Base-by-base conservation (phyloP, 352 stramenopile genomes). In the Phytophthora hybrid region DNA sequence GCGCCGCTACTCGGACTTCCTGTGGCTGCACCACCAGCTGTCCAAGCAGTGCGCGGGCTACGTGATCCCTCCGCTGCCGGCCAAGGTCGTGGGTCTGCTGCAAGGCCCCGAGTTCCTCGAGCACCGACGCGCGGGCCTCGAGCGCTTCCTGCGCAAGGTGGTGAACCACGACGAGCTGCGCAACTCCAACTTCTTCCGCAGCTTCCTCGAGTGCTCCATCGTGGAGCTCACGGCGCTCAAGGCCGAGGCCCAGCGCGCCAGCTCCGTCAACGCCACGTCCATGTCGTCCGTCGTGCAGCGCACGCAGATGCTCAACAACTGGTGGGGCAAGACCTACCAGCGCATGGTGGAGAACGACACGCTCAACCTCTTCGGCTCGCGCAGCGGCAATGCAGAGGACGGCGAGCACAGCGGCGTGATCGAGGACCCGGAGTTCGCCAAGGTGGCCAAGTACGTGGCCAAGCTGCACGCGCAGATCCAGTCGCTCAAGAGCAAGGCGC, bases 321-420 rank as follows among this genome's bases (percentile, higher is more conserved):
- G 88, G 88, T 95, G 87, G 84, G 83, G 87, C 66, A 95, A 95
- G 65, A 89, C 87, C 5, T 87, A 90, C 68, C 88, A 95, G 79
- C 85, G 85, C 58, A 87, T 93, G 80, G 78, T 90, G 7, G 88
- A 95, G 82, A 93, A 92, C 66, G 83, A 92, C 68, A 79, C 88
- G 59, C 83, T 95, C 66, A 84, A 83, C 59, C 55, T 84, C 65
- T 86, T 95, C 59, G 84, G 79, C 5, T 82, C 87, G 4, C 84
- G 23, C 23, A 26, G 85, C 53, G 76, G 80, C 5, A 62, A 4
- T 11, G 18, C 10, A 21, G 66, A 76, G 34, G 55, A 73, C 39
- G 71, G 56, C 2, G 71, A 74, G 29, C 69, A 65, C 58, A 83
- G 76, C 19, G 82, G 89, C 18, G 71, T 91, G 37, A 87, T 93